Percentiles rank a stretch among this genome's conserved stretches.
phyloP scores from a whole-genome alignment of 805 yeast genomes.

The Yarrowia yakushimensis region DNA sequence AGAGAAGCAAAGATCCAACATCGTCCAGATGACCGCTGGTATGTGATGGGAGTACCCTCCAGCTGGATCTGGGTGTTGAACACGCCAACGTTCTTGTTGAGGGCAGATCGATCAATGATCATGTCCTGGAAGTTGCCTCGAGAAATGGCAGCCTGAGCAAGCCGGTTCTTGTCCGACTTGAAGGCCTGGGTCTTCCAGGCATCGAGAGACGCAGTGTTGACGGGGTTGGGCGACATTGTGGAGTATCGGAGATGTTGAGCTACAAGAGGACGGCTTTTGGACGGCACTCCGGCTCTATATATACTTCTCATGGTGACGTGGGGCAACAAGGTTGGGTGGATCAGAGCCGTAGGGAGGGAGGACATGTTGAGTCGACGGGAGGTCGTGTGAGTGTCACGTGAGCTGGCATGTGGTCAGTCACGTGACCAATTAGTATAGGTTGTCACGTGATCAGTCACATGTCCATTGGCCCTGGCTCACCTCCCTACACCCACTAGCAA shows the following conservation, averaged over 20 bases:
- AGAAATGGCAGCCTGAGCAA: conserved; percentile 54
- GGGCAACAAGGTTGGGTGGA: background rate
- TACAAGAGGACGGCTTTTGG: background rate
- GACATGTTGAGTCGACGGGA: no score
- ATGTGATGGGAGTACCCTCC: conserved; percentile 63
- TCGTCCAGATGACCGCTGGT: conserved; percentile 73
- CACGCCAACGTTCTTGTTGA: conserved; percentile 32
- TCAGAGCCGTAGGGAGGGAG: no score
- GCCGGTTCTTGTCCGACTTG: conserved; percentile 48
- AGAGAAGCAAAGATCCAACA: conserved; percentile 90
- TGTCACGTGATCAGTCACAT: no score
- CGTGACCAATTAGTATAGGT: no score
- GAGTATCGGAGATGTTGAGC: conserved; percentile 1
- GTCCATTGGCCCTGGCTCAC: no score
- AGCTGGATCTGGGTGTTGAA: conserved; percentile 46
- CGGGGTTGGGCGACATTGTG: conserved; percentile 36
- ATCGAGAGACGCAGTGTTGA: conserved; percentile 38
- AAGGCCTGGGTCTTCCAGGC: conserved; percentile 48
- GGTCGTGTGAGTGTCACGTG: no score
- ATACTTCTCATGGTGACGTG: conserved; percentile 9
- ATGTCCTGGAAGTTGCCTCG: conserved; percentile 46
- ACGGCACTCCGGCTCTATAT: background rate
- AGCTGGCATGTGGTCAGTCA: no score
- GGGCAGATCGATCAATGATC: conserved; percentile 33
- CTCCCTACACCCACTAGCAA: no score